phyloP scores from a whole-genome alignment of 257 asterid species.

The Gentiana dahurica region DNA sequence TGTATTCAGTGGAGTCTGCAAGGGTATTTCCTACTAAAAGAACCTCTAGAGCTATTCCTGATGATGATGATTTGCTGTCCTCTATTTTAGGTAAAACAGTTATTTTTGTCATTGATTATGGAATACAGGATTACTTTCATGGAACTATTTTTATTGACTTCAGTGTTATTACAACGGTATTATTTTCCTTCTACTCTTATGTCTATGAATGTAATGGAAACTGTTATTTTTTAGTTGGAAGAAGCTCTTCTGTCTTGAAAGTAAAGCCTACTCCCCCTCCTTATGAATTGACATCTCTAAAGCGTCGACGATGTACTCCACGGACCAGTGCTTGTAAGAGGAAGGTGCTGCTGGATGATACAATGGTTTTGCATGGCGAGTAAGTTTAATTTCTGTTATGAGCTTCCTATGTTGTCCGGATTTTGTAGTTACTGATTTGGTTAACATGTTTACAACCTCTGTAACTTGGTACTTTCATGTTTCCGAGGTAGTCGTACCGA shows the following conservation, averaged over 20 bases:
- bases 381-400: conserved; percentile 34
- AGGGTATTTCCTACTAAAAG: conserved; percentile 54
- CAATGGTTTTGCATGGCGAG: conserved; percentile 99
- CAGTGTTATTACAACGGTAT: background rate
- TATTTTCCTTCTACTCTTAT: background rate
- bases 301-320: conserved; percentile 50
- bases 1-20: conserved; percentile 77
- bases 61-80: conserved; percentile 84
- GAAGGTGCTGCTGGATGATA: conserved; percentile 81
- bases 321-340: conserved; percentile 59
- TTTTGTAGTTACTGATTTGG: too few relatives aligned
- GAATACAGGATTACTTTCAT: background rate
- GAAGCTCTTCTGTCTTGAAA: conserved; percentile 66
- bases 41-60: conserved; percentile 65
- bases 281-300: conserved; percentile 55
- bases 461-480: too few relatives aligned
- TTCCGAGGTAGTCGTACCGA: too few relatives aligned
- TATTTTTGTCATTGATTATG: conserved; percentile 5
- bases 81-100: conserved; percentile 69
- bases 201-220: conserved; percentile 1
- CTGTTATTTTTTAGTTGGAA: conserved; percentile 45
- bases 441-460: too few relatives aligned
- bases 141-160: background rate
- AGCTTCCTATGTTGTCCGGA: too few relatives aligned
- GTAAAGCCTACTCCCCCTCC: conserved; percentile 73